Evolutionary conservation across 768 basidiomycete species (phyloP).

Genomic region (Auriscalpium orientale): DNA sequence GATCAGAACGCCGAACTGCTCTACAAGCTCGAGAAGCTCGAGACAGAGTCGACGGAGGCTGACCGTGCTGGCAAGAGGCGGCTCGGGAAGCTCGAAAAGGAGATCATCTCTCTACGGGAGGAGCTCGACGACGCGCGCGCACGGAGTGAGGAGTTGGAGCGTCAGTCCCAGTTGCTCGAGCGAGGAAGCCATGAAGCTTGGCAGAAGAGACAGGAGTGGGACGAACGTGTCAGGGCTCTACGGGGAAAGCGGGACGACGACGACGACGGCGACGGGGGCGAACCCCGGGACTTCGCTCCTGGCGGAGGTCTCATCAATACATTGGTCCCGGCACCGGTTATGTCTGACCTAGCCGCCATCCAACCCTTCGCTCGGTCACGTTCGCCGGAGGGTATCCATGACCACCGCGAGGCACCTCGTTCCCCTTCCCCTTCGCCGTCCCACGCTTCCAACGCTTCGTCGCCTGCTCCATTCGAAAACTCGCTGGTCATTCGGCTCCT

Average conservation of each 20-base stretch:
- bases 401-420: slow-evolving; percentile 20
- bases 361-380: neutral
- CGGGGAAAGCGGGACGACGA: slow-evolving; percentile 29
- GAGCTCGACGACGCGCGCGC: slow-evolving; percentile 74
- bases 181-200: slow-evolving; percentile 25
- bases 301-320: slow-evolving; percentile 25
- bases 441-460: neutral
- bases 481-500: slow-evolving; percentile 62
- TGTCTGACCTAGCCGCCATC: neutral
- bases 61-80: slow-evolving; percentile 64
- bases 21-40: slow-evolving; percentile 66
- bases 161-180: slow-evolving; percentile 41
- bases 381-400: neutral
- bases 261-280: slow-evolving; percentile 18
- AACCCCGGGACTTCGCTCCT: slow-evolving; percentile 57
- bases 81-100: slow-evolving; percentile 68
- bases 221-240: slow-evolving; percentile 41
- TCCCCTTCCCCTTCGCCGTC: slow-evolving; percentile 1
- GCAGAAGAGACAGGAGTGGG: slow-evolving; percentile 39
- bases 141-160: slow-evolving; percentile 63
- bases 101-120: slow-evolving; percentile 65
- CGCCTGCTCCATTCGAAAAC: slow-evolving; percentile 23
- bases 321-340: neutral
- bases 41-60: slow-evolving; percentile 57
- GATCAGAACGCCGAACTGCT: slow-evolving; percentile 82